These are phyloP conservation scores for Berkeleyomyces rouxiae DNA, from an alignment of 2,329 filamentous ascomycete genomes.

Conservation along the genomic window DNA sequence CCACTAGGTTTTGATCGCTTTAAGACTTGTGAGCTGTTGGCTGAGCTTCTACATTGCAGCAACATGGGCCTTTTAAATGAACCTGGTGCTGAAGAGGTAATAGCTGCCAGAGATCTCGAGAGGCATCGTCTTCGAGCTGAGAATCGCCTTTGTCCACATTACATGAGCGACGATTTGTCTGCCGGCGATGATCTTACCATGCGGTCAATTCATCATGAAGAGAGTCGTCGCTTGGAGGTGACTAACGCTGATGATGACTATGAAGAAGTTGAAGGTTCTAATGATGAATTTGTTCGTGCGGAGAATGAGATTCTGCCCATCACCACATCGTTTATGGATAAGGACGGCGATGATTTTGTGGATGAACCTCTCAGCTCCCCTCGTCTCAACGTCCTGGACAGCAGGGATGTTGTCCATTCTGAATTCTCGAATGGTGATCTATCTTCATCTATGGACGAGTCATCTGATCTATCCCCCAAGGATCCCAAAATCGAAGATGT, in stretches of 20 bases:
- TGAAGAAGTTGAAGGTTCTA: slow-evolving; percentile 60
- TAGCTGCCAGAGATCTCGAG: slow-evolving; percentile 62
- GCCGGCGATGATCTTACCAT: slow-evolving; percentile 44
- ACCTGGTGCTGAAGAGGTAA: slow-evolving; percentile 71
- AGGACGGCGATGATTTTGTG: slow-evolving; percentile 58
- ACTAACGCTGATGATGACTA: slow-evolving; percentile 81
- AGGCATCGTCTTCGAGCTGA: slow-evolving; percentile 63
- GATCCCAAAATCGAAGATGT: slow-evolving; percentile 4
- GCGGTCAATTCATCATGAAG: slow-evolving; percentile 32
- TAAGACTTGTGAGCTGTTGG: slow-evolving; percentile 98
- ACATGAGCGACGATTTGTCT: slow-evolving; percentile 24
- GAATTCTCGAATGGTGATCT: slow-evolving; percentile 16
- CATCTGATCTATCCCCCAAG: slow-evolving; percentile 5
- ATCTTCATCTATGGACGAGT: slow-evolving; percentile 1
- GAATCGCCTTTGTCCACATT: slow-evolving; percentile 43
- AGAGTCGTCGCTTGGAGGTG: slow-evolving; percentile 58
- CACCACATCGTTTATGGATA: slow-evolving; percentile 42
- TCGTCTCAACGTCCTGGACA: slow-evolving; percentile 32
- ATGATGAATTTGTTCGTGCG: slow-evolving; percentile 54
- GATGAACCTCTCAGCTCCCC: slow-evolving; percentile 61
- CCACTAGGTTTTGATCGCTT: slow-evolving; percentile 93
- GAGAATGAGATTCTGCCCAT: slow-evolving; percentile 64
- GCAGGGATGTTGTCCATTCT: slow-evolving; percentile 37
- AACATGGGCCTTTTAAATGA: slow-evolving; percentile 97
- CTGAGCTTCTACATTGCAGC: slow-evolving; percentile 89